Evolutionary conservation across 345 rosid species (phyloP), one percentile per base, ranked within the genome.

Genomic region (Pelargonium nanum): DNA sequence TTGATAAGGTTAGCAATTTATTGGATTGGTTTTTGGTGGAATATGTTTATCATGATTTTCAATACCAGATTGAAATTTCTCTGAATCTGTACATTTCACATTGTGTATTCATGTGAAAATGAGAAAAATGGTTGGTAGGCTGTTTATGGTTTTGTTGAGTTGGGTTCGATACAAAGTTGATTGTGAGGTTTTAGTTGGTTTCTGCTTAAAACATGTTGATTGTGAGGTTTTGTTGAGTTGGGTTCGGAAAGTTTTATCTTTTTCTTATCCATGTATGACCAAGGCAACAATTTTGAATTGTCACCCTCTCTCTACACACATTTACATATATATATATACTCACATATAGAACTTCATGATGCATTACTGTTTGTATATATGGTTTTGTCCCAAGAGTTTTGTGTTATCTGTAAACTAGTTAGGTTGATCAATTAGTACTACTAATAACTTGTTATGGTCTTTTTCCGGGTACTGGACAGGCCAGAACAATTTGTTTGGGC

Each of bases 401-500:
- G 50, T 44, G 28, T 50, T 64, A 26, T 28, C 4, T 54, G 26
- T 63, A 9, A 48, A 56, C 4, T 32, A 34, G 54, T 55, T 22
- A 16, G 58, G 51, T 69, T 57, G 24, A 25, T 22, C 24, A 51
- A 44, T 26, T 8, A 17, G n/a, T 19, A 19, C 19, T 52, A 30
- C 32, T 21, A 44, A 23, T 57, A 58, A 17, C 22, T 30, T 65
- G 62, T 62, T 66, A 22, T 63, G 22, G 62, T 40, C 68, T 58
- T 58, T 24, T 58, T 50, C 55, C 28, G 9, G 53, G 66, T 73
- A 26, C 32, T 55, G 62, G 65, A 67, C 83, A 88, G 92, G 80
- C 72, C 5, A 77, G 70, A 64, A 77, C 80, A 4, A 57, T 60
- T 53, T 86, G 93, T 72, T 75, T 77, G 65, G 85, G 91, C 69